phyloP scores from a whole-genome alignment of 306 rosid species.

The Pyrus communis region DNA sequence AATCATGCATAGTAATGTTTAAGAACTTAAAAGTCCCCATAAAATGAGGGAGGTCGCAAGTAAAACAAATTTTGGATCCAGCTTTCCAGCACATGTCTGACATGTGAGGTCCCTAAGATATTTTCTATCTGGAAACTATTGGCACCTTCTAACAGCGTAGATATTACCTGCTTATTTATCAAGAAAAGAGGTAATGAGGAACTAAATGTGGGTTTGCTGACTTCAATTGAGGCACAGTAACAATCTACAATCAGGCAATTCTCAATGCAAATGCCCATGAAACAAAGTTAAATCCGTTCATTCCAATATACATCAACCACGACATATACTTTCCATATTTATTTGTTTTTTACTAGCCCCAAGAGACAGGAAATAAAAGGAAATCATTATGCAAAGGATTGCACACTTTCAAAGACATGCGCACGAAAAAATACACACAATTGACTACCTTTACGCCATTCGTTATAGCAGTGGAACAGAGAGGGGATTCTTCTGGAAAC shows the following conservation, averaged over 20 bases:
- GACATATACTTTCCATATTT: background rate
- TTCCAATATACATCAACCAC: background rate
- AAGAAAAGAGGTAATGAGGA: background rate
- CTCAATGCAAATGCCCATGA: background rate
- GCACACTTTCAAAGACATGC: background rate
- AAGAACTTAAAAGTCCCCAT: background rate
- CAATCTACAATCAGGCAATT: background rate
- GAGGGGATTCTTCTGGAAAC: conserved; percentile 71
- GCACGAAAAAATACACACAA: background rate
- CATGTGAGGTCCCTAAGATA: background rate
- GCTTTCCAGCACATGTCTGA: background rate
- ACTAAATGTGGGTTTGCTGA: background rate
- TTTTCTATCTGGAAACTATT: background rate
- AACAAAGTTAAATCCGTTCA: background rate
- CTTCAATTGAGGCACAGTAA: background rate
- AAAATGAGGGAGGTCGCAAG: background rate
- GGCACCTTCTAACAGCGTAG: background rate
- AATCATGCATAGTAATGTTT: background rate
- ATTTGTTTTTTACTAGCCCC: background rate
- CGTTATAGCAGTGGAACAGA: conserved; percentile 68
- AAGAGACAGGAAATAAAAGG: background rate
- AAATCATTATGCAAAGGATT: background rate
- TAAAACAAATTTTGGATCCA: background rate
- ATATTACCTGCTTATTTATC: background rate
- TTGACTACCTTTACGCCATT: conserved; percentile 67